phyloP scores from a whole-genome alignment of 306 rosid species.

The Cicer yamashitae region DNA sequence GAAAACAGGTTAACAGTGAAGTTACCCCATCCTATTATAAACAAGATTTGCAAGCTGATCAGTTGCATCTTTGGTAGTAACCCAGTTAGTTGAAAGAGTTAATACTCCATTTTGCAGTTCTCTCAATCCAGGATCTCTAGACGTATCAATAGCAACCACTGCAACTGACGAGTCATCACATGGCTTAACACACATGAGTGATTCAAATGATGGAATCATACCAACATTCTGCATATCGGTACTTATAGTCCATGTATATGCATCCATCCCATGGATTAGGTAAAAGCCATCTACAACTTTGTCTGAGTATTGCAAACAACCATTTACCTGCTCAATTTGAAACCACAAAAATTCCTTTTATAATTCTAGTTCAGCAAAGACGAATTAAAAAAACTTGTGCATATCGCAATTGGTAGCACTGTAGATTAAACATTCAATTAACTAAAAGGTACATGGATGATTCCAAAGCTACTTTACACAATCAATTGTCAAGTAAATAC shows the following conservation, averaged over 20 bases:
- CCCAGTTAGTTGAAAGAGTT: constrained; percentile 53
- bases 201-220: constrained; percentile 56
- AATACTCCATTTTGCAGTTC: constrained; percentile 50
- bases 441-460: neutral
- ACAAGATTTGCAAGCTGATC: constrained; percentile 57
- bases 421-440: constrained; percentile 9
- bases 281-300: constrained; percentile 62
- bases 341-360: constrained; percentile 5
- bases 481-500: neutral
- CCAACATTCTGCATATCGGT: constrained; percentile 56
- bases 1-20: constrained; percentile 19
- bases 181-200: constrained; percentile 54
- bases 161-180: constrained; percentile 48
- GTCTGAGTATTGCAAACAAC: constrained; percentile 59
- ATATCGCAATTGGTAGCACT: neutral
- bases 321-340: constrained; percentile 56
- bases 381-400: neutral
- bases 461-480: neutral
- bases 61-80: constrained; percentile 42
- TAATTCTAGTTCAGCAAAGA: constrained; percentile 9
- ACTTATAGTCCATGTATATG: constrained; percentile 61
- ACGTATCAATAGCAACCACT: constrained; percentile 55
- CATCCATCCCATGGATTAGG: constrained; percentile 64
- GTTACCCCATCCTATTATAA: constrained; percentile 60
- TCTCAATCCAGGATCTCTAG: constrained; percentile 59